Evolutionary conservation across 805 yeast genomes (phyloP), one percentile per base, ranked within the genome.

Genomic region (Saccharomycopsis javanensis): DNA sequence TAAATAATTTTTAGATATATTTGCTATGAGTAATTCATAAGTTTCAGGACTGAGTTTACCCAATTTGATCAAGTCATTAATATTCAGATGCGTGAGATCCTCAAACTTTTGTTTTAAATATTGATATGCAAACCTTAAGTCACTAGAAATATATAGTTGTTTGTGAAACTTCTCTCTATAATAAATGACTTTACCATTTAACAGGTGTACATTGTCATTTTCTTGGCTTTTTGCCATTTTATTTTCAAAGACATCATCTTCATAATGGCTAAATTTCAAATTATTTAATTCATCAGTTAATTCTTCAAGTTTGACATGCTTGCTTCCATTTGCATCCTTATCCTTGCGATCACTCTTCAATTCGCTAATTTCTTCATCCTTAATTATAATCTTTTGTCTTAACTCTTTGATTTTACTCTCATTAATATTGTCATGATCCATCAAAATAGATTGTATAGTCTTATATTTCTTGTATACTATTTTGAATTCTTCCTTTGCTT

Each of bases 281-380:
- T 42, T 42, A 25, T 42, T 42, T 15, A 42, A 42, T 25, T 42
- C 48, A 23, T 42, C 48, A 8, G 48, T 42, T 20, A 42, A n/a
- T 20, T 42, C 48, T 42, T 42, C 48, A 42, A 42, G 48, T 42
- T 42, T 42, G 8, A 31, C 38, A 33, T 51, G 35, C 8, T 48
- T 48, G 6, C 35, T 23, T 2, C 31, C 10, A 27, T 28, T 27
- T 28, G 27, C 28, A n/a, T 33, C 20, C 10, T 34, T 16, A 16
- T 8, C n/a, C 13, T 6, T 4, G 2, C 6, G 15, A 45, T 18
- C 31, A 3, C 15, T 6, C 20, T 51, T 51, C 13, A 51, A 27
- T 25, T 46, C 23, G 5, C 27, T 74, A 34, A 72, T 71, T 52
- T 71, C 73, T 48, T 71, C 67, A 34, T 64, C 64, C 38, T 70